Conservation (phyloP, 164 flowering plant species). For the Houttuynia cordata region DNA sequence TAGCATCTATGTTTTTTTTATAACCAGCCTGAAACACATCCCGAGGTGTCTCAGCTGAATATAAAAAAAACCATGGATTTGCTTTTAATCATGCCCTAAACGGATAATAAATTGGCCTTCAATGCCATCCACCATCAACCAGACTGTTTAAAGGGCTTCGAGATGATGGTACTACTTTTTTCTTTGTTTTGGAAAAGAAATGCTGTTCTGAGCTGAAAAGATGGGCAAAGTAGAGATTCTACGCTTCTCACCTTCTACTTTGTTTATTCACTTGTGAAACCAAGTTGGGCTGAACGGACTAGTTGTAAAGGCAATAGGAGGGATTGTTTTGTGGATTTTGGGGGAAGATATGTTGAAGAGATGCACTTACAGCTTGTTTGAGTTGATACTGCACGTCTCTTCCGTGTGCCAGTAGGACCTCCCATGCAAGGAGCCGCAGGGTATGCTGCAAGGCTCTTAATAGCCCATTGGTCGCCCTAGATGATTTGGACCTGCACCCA, state of each 20-base stretch:
- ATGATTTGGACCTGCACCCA: conserved; percentile 12
- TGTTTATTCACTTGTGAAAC: background rate
- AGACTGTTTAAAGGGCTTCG: background rate
- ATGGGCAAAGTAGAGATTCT: background rate
- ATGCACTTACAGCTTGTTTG: conserved; percentile 30
- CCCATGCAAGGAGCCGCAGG: conserved; percentile 35
- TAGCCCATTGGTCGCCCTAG: conserved; percentile 22
- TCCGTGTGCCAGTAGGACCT: conserved; percentile 31
- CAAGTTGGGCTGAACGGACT: too few relatives aligned
- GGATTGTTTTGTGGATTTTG: background rate
- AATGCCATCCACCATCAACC: background rate
- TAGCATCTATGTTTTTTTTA: too few relatives aligned
- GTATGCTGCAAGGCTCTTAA: conserved; percentile 25
- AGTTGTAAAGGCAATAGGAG: background rate
- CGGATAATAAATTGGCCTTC: background rate
- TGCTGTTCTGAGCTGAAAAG: background rate
- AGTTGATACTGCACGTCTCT: conserved; percentile 28
- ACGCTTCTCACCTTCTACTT: background rate
- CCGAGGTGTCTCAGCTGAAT: too few relatives aligned
- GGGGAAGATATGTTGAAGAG: background rate
- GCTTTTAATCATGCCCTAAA: too few relatives aligned
- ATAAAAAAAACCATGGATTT: too few relatives aligned
- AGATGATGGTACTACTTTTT: background rate
- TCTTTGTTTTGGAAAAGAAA: background rate
- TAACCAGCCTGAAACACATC: too few relatives aligned